A percentile compares a stretch with the other conserved stretches of the same genome.
These are phyloP conservation scores for Amylostereum areolatum DNA, from an alignment of 1,284 basidiomycete species.

Conservation along the genomic window DNA sequence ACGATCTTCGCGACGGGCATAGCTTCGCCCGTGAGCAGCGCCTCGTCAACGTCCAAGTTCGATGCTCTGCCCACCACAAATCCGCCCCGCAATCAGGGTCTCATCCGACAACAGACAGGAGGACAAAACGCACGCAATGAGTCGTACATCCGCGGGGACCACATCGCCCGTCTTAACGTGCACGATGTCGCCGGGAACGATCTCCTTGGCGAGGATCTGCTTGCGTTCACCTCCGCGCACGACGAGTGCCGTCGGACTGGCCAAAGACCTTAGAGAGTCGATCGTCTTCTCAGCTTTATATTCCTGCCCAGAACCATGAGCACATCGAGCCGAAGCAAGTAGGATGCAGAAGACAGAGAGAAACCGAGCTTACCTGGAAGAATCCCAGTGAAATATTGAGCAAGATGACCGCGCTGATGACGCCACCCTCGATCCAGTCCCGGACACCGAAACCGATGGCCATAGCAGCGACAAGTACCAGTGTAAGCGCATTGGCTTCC, in stretches of 20 bases:
- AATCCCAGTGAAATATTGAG: slow-evolving; percentile 33
- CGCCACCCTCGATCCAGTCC: slow-evolving; percentile 61
- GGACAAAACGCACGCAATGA: slow-evolving; percentile 11
- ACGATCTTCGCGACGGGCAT: slow-evolving; percentile 56
- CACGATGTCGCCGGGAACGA: slow-evolving; percentile 49
- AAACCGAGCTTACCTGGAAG: not conserved
- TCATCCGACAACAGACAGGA: not conserved
- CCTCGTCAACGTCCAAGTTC: slow-evolving; percentile 57
- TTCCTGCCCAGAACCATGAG: slow-evolving; percentile 22
- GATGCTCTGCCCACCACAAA: slow-evolving; percentile 1
- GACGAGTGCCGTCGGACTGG: slow-evolving; percentile 45
- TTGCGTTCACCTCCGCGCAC: slow-evolving; percentile 34
- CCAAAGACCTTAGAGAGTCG: slow-evolving; percentile 35
- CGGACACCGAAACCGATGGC: slow-evolving; percentile 58
- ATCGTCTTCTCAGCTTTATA: slow-evolving; percentile 39
- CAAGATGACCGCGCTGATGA: slow-evolving; percentile 57
- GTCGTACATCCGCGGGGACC: slow-evolving; percentile 40
- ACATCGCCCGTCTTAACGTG: slow-evolving; percentile 39
- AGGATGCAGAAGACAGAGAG: not conserved
- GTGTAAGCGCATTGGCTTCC: slow-evolving; percentile 30
- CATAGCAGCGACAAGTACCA: slow-evolving; percentile 50
- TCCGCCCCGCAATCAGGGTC: not conserved
- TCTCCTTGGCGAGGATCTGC: slow-evolving; percentile 38
- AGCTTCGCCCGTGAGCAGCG: slow-evolving; percentile 64
- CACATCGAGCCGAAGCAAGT: not conserved